Conservation (phyloP, 106 monocot species). For the Dactylorhiza incarnata region DNA sequence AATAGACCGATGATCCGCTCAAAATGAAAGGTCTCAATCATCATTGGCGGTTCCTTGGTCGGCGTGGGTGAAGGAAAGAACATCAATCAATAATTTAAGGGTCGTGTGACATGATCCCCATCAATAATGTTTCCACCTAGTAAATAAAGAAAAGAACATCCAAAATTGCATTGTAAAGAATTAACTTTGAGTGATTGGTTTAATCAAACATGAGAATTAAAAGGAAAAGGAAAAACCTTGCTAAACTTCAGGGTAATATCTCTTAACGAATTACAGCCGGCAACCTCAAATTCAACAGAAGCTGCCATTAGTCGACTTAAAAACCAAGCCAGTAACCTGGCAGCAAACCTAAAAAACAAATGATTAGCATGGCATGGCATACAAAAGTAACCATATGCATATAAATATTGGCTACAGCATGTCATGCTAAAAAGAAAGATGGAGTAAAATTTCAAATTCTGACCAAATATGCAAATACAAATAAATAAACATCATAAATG, state of each 20-base stretch:
- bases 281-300: conserved; percentile 1
- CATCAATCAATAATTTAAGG: too few relatives aligned
- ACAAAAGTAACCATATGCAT: neutral
- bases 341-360: conserved; percentile 1
- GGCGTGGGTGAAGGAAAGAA: too few relatives aligned
- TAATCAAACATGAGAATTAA: neutral
- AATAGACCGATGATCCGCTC: too few relatives aligned
- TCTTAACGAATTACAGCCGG: conserved; percentile 6
- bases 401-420: neutral
- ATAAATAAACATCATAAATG: neutral
- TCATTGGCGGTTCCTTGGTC: too few relatives aligned
- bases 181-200: neutral
- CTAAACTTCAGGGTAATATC: neutral
- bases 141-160: neutral
- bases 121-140: neutral
- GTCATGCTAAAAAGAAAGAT: neutral
- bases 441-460: neutral
- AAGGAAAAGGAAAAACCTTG: neutral
- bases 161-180: neutral
- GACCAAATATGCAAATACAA: neutral
- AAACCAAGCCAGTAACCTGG: neutral
- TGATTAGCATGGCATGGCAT: neutral
- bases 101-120: too few relatives aligned
- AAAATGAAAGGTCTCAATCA: too few relatives aligned
- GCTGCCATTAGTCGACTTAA: neutral